Conservation (phyloP, 805 yeast genomes). For the Wickerhamomyces pijperi region DNA sequence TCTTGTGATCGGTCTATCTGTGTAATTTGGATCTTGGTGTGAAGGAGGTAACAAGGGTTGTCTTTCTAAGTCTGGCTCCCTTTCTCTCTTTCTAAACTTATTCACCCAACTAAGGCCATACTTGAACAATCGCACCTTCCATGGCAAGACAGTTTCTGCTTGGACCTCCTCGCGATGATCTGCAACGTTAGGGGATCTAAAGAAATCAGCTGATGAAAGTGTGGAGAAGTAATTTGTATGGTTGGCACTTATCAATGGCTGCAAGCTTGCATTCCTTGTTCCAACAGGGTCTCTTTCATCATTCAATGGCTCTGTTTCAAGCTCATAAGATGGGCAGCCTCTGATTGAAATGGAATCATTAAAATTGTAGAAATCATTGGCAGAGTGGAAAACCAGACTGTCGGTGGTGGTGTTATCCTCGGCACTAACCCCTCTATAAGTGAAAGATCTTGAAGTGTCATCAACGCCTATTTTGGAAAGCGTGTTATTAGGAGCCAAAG, state of each 20-base stretch:
- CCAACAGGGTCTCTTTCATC: background rate
- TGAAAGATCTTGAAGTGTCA: background rate
- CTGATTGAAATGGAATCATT: background rate
- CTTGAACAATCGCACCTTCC: background rate
- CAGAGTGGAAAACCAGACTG: background rate
- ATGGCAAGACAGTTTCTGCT: background rate
- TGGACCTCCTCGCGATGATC: too few relatives aligned
- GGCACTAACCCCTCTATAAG: background rate
- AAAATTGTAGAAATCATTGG: background rate
- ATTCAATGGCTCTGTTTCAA: constrained; percentile 9
- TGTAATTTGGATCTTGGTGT: too few relatives aligned
- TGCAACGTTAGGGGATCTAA: too few relatives aligned
- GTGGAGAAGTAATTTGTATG: background rate
- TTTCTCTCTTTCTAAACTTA: too few relatives aligned
- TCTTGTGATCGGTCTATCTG: too few relatives aligned
- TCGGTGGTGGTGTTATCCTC: background rate
- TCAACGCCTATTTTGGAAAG: background rate
- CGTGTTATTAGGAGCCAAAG: background rate
- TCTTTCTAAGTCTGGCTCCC: background rate
- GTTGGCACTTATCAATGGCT: background rate
- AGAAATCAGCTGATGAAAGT: background rate
- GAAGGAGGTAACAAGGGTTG: background rate
- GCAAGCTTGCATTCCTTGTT: background rate
- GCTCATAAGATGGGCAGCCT: constrained; percentile 1
- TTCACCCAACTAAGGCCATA: background rate